Percentiles rank a stretch among this genome's conserved stretches.
These are phyloP conservation scores for Lentinula raphanica DNA, from an alignment of 768 basidiomycete genomes.

Conservation along the genomic window DNA sequence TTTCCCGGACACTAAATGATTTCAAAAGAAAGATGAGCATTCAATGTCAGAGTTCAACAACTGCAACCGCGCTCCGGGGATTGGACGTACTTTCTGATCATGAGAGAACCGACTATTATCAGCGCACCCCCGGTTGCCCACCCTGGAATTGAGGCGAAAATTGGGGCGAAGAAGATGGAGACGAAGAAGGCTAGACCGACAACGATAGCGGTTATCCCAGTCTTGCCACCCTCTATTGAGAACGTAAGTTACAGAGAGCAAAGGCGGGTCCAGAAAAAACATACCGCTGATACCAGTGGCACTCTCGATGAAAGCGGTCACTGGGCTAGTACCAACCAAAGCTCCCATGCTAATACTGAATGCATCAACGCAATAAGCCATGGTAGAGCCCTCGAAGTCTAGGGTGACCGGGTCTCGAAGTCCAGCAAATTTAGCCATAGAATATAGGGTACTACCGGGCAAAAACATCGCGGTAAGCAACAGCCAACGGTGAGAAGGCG, in stretches of 20 bases:
- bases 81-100: constrained; percentile 68
- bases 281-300: constrained; percentile 73
- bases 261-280: constrained; percentile 11
- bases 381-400: constrained; percentile 80
- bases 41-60: too few relatives aligned
- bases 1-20: constrained; percentile 56
- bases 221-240: constrained; percentile 75
- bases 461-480: not conserved
- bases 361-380: constrained; percentile 81
- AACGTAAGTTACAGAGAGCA: not conserved
- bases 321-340: constrained; percentile 73
- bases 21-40: not conserved
- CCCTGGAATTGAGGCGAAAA: constrained; percentile 80
- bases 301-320: constrained; percentile 79
- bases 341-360: constrained; percentile 79
- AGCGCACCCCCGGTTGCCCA: constrained; percentile 89
- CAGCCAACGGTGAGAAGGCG: not conserved
- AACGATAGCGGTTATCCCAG: constrained; percentile 73
- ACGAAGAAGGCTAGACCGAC: constrained; percentile 76
- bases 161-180: constrained; percentile 82
- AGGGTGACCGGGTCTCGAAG: constrained; percentile 78
- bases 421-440: constrained; percentile 90
- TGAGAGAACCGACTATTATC: constrained; percentile 81
- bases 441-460: constrained; percentile 71
- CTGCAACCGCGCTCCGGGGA: not conserved